A percentile compares a stretch with the other conserved stretches of the same genome.
Conservation (phyloP, 495 filamentous ascomycete genomes). For the Trichoderma gamsii region DNA sequence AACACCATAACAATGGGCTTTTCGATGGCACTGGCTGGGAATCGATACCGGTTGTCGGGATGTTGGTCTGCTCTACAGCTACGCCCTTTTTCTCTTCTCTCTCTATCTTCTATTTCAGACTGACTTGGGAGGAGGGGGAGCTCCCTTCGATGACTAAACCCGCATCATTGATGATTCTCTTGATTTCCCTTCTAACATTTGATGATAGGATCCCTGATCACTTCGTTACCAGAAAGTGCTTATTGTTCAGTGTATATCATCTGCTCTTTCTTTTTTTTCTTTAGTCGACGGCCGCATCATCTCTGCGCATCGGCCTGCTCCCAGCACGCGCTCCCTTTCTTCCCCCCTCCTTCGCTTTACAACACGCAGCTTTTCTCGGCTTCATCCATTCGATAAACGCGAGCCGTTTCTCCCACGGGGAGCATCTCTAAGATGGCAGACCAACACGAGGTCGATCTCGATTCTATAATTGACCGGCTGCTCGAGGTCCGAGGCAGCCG, state of each 20-base stretch:
- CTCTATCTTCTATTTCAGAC: background rate
- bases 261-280: slow-evolving; percentile 26
- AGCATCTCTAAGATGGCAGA: slow-evolving; percentile 73
- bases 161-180: background rate
- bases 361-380: slow-evolving; percentile 12
- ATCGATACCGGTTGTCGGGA: background rate
- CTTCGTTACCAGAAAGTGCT: slow-evolving; percentile 10
- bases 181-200: slow-evolving; percentile 8
- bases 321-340: slow-evolving; percentile 26
- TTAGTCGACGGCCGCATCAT: slow-evolving; percentile 21
- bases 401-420: slow-evolving; percentile 39
- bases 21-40: background rate
- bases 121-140: background rate
- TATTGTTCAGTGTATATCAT: slow-evolving; percentile 28
- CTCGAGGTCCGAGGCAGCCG: slow-evolving; percentile 96
- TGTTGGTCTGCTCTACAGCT: background rate
- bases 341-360: background rate
- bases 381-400: slow-evolving; percentile 21
- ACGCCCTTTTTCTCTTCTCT: background rate
- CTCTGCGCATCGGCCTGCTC: slow-evolving; percentile 21
- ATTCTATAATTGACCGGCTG: slow-evolving; percentile 97
- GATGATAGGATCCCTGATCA: slow-evolving; percentile 18
- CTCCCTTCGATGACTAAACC: background rate
- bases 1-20: background rate
- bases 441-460: slow-evolving; percentile 93